Evolutionary conservation across 371 early-diverging fungal species (phyloP), one percentile per base, ranked within the genome.

Genomic region (Mortierella sp.): DNA sequence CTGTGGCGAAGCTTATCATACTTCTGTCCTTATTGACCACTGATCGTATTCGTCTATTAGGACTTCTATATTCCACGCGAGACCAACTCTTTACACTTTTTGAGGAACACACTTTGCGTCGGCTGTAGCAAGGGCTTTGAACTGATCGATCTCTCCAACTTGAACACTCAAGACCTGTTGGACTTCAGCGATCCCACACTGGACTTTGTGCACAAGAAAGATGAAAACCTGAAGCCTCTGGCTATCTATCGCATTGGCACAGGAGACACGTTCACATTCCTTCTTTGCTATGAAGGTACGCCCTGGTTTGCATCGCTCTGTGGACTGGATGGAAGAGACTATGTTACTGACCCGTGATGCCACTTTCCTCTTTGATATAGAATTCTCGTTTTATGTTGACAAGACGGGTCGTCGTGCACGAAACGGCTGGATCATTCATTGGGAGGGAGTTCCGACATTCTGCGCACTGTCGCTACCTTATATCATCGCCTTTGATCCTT

Each of bases 71-170:
- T 97, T 66, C 94, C 95, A 16, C 85, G 92, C 12, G 94, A 93
- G 71, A 86, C 92, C 5, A 84, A 83, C 24, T 90, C 92, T 13
- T 80, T 96, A 39, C 91, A 94, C 69, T 92, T 93, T 55, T 67
- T 96, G 65, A 89, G 89, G 29, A 89, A 92, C 25, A 92, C 90
- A 29, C 80, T 97, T 17, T 91, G 91, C 54, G 92, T 96, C 9
- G 95, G 94, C 12, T 95, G 96, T 77, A 82, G 84, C 25, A 91
- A 91, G 60, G 98, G 98, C 0, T 96, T 96, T 78, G 98, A 97
- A 74, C 82, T 97, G 48, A 91, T 97, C 25, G 94, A 96, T 68
- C 72, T 95, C 51, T 90, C 92, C 19, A 87, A 91, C 1, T 81
- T 95, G 44, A 87, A 89, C 51, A 94, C 94, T 2, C 93, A 92